Percentiles rank a stretch among this genome's conserved stretches.
Evolutionary conservation across 768 basidiomycete species (phyloP).

Genomic region (Strobilomyces confusus): DNA sequence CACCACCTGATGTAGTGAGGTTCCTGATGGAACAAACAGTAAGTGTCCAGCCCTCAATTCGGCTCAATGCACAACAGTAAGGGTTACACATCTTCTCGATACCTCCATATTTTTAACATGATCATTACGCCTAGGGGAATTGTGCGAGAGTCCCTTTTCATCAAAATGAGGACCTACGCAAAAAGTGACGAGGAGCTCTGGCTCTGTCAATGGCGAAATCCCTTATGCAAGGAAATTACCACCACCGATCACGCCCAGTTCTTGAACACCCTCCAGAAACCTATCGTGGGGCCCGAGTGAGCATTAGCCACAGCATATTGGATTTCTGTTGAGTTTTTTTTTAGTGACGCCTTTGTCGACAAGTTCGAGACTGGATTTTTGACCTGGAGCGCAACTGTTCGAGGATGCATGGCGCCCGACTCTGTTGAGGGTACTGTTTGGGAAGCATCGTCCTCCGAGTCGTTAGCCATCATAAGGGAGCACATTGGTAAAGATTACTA

Average conservation of each 20-base stretch:
- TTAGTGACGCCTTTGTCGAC: slow-evolving; percentile 58
- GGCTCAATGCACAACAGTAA: slow-evolving; percentile 62
- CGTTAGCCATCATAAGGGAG: slow-evolving; percentile 49
- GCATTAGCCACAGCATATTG: slow-evolving; percentile 6
- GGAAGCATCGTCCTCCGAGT: slow-evolving; percentile 49
- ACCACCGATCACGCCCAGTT: slow-evolving; percentile 50
- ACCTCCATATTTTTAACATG: background rate
- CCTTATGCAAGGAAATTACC: slow-evolving; percentile 44
- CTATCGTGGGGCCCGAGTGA: slow-evolving; percentile 36
- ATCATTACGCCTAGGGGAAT: slow-evolving; percentile 46
- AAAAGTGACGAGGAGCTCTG: slow-evolving; percentile 62
- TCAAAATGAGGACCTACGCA: slow-evolving; percentile 77
- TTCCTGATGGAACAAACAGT: slow-evolving; percentile 63
- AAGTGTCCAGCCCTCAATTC: slow-evolving; percentile 70
- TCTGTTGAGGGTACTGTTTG: slow-evolving; percentile 39
- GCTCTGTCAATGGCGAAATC: slow-evolving; percentile 69
- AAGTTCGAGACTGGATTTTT: slow-evolving; percentile 77
- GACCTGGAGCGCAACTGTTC: slow-evolving; percentile 61
- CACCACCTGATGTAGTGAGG: slow-evolving; percentile 48
- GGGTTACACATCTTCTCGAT: slow-evolving; percentile 5
- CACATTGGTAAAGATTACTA: slow-evolving; percentile 54
- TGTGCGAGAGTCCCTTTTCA: slow-evolving; percentile 58
- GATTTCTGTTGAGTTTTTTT: background rate
- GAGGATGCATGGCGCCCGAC: slow-evolving; percentile 49
- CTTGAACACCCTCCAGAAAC: slow-evolving; percentile 41